Percentiles rank a stretch among this genome's conserved stretches.
phyloP scores from a whole-genome alignment of 371 early-diverging fungal genomes.

The Umbelopsis sp. region DNA sequence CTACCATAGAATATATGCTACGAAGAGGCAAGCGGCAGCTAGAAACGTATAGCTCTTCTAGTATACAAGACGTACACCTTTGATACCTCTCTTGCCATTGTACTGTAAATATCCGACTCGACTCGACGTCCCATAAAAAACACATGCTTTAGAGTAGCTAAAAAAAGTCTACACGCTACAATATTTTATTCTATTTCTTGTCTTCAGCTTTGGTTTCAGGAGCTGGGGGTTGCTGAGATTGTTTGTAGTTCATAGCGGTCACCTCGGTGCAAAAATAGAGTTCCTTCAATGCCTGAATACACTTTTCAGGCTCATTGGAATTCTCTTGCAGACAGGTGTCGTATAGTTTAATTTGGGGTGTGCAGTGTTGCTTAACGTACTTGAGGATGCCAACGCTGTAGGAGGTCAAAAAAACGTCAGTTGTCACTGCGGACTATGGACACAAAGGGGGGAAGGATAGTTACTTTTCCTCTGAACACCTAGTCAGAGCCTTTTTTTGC shows the following conservation, averaged over 20 bases:
- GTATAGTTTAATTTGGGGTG: conserved; percentile 67
- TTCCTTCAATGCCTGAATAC: conserved; percentile 61
- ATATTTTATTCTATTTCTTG: neutral
- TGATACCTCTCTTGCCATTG: conserved; percentile 26
- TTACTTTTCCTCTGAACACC: conserved; percentile 84
- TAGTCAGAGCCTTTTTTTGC: conserved; percentile 74
- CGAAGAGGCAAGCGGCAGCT: conserved; percentile 61
- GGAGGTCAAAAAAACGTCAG: neutral
- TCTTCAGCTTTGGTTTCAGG: conserved; percentile 6
- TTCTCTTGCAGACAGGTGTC: conserved; percentile 69
- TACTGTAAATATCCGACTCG: conserved; percentile 4
- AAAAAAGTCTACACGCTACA: neutral
- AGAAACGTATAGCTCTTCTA: conserved; percentile 55
- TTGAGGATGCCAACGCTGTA: conserved; percentile 68
- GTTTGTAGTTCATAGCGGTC: conserved; percentile 41
- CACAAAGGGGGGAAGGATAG: neutral
- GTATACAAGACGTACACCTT: conserved; percentile 62
- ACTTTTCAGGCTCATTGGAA: conserved; percentile 65
- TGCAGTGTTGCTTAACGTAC: conserved; percentile 74
- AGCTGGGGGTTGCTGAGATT: conserved; percentile 15
- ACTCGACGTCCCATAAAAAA: neutral
- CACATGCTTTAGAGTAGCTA: too few relatives aligned
- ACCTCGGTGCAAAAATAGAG: conserved; percentile 69
- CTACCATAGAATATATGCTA: conserved; percentile 68
- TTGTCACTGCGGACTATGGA: neutral